A percentile compares a stretch with the other conserved stretches of the same genome.
Conservation (phyloP, 805 yeast genomes). For the Myxozyma kluyveri region DNA sequence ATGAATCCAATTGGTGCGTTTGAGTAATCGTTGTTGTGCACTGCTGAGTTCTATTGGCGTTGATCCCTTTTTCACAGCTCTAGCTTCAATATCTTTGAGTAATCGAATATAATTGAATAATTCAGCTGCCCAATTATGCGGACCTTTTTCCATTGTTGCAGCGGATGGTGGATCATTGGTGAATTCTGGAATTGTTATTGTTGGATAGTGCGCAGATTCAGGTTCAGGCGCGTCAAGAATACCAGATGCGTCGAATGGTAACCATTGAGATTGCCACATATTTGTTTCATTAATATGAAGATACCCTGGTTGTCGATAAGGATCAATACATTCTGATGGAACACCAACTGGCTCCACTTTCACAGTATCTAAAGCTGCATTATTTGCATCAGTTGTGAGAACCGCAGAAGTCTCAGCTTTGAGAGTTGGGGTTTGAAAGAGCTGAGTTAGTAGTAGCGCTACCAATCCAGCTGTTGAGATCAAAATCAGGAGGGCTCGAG, state of each 20-base stretch:
- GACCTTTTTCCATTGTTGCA: constrained; percentile 4
- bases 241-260: constrained; percentile 10
- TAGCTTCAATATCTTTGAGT: constrained; percentile 1
- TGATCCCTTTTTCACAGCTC: neutral
- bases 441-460: too few species aligned
- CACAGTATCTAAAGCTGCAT: too few species aligned
- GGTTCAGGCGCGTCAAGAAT: constrained; percentile 17
- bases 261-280: constrained; percentile 13
- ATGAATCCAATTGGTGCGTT: constrained; percentile 24
- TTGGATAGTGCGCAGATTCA: constrained; percentile 18
- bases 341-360: neutral
- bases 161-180: constrained; percentile 14
- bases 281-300: constrained; percentile 8
- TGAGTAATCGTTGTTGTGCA: constrained; percentile 10
- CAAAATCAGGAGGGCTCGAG: too few species aligned
- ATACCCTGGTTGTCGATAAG: constrained; percentile 24
- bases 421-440: too few species aligned
- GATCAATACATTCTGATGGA: constrained; percentile 15
- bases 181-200: constrained; percentile 16
- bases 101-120: constrained; percentile 3
- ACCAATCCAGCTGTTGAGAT: too few species aligned
- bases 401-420: too few species aligned
- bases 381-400: too few species aligned
- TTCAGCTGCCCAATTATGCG: constrained; percentile 21
- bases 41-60: constrained; percentile 1